A percentile compares a stretch with the other conserved stretches of the same genome.
Conservation (phyloP, 1,284 basidiomycete genomes). For the Marasmius oreades region DNA sequence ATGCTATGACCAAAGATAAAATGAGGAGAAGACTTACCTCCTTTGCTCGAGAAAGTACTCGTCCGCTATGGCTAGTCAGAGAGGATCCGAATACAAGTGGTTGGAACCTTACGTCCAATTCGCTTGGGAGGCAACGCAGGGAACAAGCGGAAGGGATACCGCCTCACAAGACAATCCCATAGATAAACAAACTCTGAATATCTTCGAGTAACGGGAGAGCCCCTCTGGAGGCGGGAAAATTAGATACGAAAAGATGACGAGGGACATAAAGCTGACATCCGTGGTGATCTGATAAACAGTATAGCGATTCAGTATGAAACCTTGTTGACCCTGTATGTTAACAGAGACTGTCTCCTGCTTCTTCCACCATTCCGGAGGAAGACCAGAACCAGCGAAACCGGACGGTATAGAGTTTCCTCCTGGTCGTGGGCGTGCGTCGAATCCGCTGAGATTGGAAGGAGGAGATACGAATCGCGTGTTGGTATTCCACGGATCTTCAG, state of each 20-base stretch:
- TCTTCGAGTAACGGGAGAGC: slow-evolving; percentile 62
- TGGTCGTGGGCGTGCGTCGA: slow-evolving; percentile 25
- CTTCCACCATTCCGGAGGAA: slow-evolving; percentile 83
- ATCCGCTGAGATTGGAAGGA: slow-evolving; percentile 18
- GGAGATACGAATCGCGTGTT: slow-evolving; percentile 28
- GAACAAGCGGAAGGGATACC: slow-evolving; percentile 90
- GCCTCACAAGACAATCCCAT: slow-evolving; percentile 74
- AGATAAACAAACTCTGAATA: slow-evolving; percentile 92
- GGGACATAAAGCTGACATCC: slow-evolving; percentile 52
- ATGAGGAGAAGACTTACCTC: slow-evolving; percentile 40
- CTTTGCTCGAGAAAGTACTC: slow-evolving; percentile 87
- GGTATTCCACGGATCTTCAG: slow-evolving; percentile 74
- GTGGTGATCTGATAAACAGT: slow-evolving; percentile 77
- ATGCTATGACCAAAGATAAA: slow-evolving; percentile 2
- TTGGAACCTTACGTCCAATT: slow-evolving; percentile 66
- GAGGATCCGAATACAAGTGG: slow-evolving; percentile 7
- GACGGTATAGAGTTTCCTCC: slow-evolving; percentile 49
- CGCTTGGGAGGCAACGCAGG: slow-evolving; percentile 89
- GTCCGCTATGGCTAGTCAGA: slow-evolving; percentile 52
- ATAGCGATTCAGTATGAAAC: slow-evolving; percentile 83
- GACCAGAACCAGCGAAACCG: slow-evolving; percentile 62
- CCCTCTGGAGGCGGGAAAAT: slow-evolving; percentile 40
- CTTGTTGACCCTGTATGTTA: slow-evolving; percentile 77
- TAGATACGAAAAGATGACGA: slow-evolving; percentile 3
- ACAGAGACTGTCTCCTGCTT: slow-evolving; percentile 71